phyloP scores from a whole-genome alignment of 1,284 basidiomycete genomes.

The Exobasidium cylindrosporum region DNA sequence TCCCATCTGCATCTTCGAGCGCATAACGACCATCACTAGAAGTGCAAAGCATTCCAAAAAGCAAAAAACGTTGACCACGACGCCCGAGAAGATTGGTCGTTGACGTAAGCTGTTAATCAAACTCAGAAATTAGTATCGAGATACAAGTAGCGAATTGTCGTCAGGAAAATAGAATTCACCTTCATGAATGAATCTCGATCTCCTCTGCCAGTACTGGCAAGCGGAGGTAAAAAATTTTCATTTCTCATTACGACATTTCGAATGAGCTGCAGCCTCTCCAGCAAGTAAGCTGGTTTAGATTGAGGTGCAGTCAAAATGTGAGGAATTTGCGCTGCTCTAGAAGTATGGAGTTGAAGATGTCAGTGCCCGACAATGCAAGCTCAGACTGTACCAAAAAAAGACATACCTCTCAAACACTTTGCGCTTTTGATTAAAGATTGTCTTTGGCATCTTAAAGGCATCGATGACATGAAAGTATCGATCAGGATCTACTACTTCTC shows the following conservation, averaged over 20 bases:
- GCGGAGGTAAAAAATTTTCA: conserved; percentile 51
- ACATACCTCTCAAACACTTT: conserved; percentile 67
- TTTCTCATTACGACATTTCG: conserved; percentile 46
- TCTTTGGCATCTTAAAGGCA: conserved; percentile 88
- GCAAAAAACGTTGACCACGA: conserved; percentile 81
- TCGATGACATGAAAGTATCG: conserved; percentile 80
- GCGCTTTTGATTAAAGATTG: conserved; percentile 80
- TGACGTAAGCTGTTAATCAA: conserved; percentile 71
- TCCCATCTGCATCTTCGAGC: conserved; percentile 89
- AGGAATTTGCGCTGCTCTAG: background rate
- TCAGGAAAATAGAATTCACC: too few species aligned
- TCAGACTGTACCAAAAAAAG: background rate
- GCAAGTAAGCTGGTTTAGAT: conserved; percentile 29
- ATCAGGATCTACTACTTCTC: conserved; percentile 74
- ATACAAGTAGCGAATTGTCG: too few species aligned
- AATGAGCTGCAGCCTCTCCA: conserved; percentile 43
- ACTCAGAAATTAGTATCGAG: background rate
- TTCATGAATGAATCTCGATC: conserved; percentile 42
- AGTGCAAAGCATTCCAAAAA: conserved; percentile 88
- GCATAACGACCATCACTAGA: conserved; percentile 84
- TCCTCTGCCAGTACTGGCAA: conserved; percentile 24
- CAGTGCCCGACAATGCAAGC: background rate
- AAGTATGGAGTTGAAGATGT: conserved; percentile 2
- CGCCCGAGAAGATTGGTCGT: conserved; percentile 94
- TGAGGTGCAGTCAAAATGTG: conserved; percentile 35